These are phyloP conservation scores for Phylloporus scabripes DNA, from an alignment of 768 basidiomycete species.

Conservation along the genomic window DNA sequence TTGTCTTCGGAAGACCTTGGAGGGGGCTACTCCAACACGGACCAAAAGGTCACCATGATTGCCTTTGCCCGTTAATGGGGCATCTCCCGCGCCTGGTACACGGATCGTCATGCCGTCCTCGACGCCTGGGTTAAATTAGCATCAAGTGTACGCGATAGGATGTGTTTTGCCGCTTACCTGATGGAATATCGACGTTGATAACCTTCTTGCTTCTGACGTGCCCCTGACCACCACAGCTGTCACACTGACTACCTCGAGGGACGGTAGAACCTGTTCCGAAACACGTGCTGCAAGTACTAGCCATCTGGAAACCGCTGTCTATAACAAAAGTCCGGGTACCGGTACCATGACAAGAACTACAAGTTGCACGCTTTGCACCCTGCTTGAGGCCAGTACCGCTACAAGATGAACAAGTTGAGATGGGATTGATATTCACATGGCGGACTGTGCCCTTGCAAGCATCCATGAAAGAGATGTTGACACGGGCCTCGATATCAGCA, in stretches of 20 bases:
- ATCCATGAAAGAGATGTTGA: slow-evolving; percentile 84
- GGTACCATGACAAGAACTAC: slow-evolving; percentile 76
- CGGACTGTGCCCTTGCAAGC: slow-evolving; percentile 86
- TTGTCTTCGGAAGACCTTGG: slow-evolving; percentile 83
- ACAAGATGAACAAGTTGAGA: slow-evolving; percentile 81
- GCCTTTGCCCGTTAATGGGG: slow-evolving; percentile 74
- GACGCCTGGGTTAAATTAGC: slow-evolving; percentile 50
- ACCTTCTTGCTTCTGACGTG: slow-evolving; percentile 76
- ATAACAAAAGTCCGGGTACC: slow-evolving; percentile 88
- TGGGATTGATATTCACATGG: slow-evolving; percentile 70
- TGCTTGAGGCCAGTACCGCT: slow-evolving; percentile 80
- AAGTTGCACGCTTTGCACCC: slow-evolving; percentile 78
- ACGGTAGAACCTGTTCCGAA: slow-evolving; percentile 75
- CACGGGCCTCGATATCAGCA: slow-evolving; percentile 72
- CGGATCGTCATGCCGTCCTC: slow-evolving; percentile 94
- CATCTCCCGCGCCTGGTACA: slow-evolving; percentile 77
- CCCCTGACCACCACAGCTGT: slow-evolving; percentile 79
- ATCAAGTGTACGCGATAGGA: neutral
- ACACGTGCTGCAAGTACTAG: slow-evolving; percentile 82
- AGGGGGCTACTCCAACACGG: slow-evolving; percentile 76
- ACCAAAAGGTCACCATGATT: slow-evolving; percentile 81
- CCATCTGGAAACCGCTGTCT: slow-evolving; percentile 95
- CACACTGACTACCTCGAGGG: slow-evolving; percentile 74
- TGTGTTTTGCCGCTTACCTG: slow-evolving; percentile 51
- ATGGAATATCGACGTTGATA: slow-evolving; percentile 77